phyloP scores from a whole-genome alignment of 2,329 filamentous ascomycete genomes.

The Cytospora leucostoma region DNA sequence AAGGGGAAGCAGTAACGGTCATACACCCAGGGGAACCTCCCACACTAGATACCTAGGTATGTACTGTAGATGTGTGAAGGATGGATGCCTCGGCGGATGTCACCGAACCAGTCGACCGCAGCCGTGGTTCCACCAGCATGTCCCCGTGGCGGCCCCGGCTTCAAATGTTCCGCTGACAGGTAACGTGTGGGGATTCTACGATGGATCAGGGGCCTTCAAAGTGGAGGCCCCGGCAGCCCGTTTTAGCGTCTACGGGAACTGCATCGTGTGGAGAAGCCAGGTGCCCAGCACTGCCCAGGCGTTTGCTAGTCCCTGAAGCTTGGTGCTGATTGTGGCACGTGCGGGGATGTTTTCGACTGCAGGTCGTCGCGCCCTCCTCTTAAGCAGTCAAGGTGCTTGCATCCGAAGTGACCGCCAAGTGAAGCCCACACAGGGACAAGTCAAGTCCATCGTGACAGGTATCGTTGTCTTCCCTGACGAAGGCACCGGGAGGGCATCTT shows the following conservation, averaged over 20 bases:
- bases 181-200: background rate
- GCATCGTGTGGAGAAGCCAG: conserved; percentile 16
- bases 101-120: too few species aligned
- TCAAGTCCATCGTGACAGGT: background rate
- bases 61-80: too few species aligned
- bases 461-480: background rate
- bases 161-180: background rate
- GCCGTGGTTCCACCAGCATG: background rate
- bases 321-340: conserved; percentile 22
- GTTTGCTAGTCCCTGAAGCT: conserved; percentile 17
- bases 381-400: background rate
- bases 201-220: background rate
- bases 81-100: too few species aligned
- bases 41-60: too few species aligned
- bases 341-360: conserved; percentile 25
- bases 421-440: background rate
- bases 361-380: conserved; percentile 18
- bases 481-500: background rate
- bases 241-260: conserved; percentile 4
- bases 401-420: conserved; percentile 8
- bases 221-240: background rate
- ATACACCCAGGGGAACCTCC: too few species aligned
- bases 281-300: background rate
- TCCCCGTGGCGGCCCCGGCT: background rate
- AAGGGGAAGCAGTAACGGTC: too few species aligned